phyloP scores from a whole-genome alignment of 495 filamentous ascomycete genomes.

The Haplographium delicatum region DNA sequence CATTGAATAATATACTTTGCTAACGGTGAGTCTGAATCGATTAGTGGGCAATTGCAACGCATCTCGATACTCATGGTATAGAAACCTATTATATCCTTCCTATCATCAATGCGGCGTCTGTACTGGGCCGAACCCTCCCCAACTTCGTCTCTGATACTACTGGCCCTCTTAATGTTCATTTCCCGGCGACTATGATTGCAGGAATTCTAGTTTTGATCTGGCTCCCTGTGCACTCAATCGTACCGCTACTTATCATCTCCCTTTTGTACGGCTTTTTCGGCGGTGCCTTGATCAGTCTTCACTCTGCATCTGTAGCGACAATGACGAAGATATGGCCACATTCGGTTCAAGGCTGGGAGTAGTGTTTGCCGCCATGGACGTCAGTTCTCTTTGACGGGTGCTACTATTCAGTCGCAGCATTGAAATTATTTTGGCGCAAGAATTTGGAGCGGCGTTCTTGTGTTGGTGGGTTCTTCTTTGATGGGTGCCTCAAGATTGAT shows the following conservation, averaged over 20 bases:
- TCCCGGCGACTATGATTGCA: slow-evolving; percentile 45
- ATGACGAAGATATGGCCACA: slow-evolving; percentile 60
- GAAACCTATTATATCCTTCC: slow-evolving; percentile 52
- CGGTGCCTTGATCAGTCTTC: slow-evolving; percentile 52
- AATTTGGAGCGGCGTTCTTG: too few relatives aligned
- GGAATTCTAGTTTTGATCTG: slow-evolving; percentile 53
- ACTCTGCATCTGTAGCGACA: slow-evolving; percentile 26
- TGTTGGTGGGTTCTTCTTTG: too few relatives aligned
- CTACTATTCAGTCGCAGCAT: too few relatives aligned
- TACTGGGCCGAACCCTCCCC: slow-evolving; percentile 54
- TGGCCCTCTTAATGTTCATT: slow-evolving; percentile 60
- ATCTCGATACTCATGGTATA: slow-evolving; percentile 35
- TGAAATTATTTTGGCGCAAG: too few relatives aligned
- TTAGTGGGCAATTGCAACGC: slow-evolving; percentile 43
- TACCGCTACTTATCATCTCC: slow-evolving; percentile 40
- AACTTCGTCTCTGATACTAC: slow-evolving; percentile 49
- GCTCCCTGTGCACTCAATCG: slow-evolving; percentile 44
- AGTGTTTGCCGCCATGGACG: too few relatives aligned
- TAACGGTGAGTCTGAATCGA: too few relatives aligned
- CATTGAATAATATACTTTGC: too few relatives aligned
- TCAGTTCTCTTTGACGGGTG: too few relatives aligned
- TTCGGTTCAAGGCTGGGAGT: slow-evolving; percentile 71
- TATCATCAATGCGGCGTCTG: slow-evolving; percentile 61
- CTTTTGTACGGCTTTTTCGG: slow-evolving; percentile 49
- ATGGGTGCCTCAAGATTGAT: too few relatives aligned